Evolutionary conservation across 257 asterid genomes (phyloP), one percentile per base, ranked within the genome.

Genomic region (Verbena officinalis): DNA sequence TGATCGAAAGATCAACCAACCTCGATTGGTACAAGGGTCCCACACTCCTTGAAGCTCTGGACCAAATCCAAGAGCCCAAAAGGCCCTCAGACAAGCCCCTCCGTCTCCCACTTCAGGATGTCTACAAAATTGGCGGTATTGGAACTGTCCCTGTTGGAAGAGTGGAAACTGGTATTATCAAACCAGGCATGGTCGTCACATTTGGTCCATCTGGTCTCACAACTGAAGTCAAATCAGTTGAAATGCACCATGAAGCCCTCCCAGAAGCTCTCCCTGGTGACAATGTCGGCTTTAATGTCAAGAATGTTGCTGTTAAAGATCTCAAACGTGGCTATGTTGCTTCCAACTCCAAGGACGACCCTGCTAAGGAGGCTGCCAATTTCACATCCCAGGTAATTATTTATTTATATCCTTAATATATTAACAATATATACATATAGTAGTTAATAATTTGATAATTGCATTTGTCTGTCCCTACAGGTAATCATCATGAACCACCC

Each of bases 11-110:
- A 51, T 77, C 78, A 4, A 59, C 76, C 31, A 77, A 69, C 71
- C 82, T 77, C 0, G 82, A 77, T 58, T 77, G 82, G 82, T 77
- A 77, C 79, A 77, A 77, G 64, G 82, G 79, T 1, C 82, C 82
- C 2, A 77, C 82, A n/a, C 82, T 77, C 51, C 79, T 77, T 8
- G 82, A 77, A 3, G 79, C 82, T 13, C 78, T 77, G 19, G 82
- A 77, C 73, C 12, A 7, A 70, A 69, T 77, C 58, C 20, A 6
- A 0, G 82, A 77, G 67, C 82, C 78, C 14, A 77, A 77, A 65
- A 73, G 82, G 59, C 82, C 78, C 50, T 54, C 76, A 7, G 79
- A 77, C 82, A 73, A 73, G 52, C 79, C 82, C 12, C 76, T 77
- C 3, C 79, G 82, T 65, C 77, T 77, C 27, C 82, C 82, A 17